These are phyloP conservation scores for Chaetoceros muelleri DNA, from an alignment of 108 stramenopile genomes.

Conservation along the genomic window DNA sequence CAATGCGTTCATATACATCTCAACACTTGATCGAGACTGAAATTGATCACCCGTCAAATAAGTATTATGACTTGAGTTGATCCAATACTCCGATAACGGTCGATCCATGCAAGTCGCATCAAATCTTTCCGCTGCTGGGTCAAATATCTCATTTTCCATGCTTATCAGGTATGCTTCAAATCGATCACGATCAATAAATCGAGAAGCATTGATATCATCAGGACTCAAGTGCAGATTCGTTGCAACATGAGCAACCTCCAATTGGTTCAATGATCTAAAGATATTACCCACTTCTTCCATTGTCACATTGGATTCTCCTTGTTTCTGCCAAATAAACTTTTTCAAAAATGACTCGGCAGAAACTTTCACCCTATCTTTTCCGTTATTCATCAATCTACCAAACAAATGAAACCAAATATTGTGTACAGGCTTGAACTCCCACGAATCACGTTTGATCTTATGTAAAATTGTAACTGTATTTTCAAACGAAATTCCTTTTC, in stretches of 20 bases:
- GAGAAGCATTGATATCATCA: conserved; percentile 12
- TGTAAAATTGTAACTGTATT: conserved; percentile 70
- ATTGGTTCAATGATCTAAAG: conserved; percentile 27
- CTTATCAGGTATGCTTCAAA: conserved; percentile 48
- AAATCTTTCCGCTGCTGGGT: conserved; percentile 37
- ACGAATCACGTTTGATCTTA: conserved; percentile 73
- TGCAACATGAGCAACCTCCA: conserved; percentile 33
- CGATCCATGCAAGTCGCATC: conserved; percentile 30
- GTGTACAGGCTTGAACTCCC: conserved; percentile 67
- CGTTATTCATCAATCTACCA: conserved; percentile 59
- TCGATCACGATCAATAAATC: conserved; percentile 44
- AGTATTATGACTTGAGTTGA: conserved; percentile 94
- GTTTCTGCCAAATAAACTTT: conserved; percentile 34
- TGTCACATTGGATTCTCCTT: conserved; percentile 38
- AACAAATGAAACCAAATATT: conserved; percentile 47
- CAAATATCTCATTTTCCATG: conserved; percentile 43
- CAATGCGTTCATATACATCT: conserved; percentile 61
- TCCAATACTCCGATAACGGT: conserved; percentile 85
- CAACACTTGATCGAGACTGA: conserved; percentile 53
- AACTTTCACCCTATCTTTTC: conserved; percentile 38
- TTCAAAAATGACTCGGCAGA: conserved; percentile 32
- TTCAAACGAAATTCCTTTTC: conserved; percentile 68
- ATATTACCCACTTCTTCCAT: conserved; percentile 34
- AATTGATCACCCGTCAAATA: conserved; percentile 95
- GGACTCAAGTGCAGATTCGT: conserved; percentile 9